These are phyloP conservation scores for Talaromyces sp. DNA, from an alignment of 2,329 filamentous ascomycete genomes.

Conservation along the genomic window DNA sequence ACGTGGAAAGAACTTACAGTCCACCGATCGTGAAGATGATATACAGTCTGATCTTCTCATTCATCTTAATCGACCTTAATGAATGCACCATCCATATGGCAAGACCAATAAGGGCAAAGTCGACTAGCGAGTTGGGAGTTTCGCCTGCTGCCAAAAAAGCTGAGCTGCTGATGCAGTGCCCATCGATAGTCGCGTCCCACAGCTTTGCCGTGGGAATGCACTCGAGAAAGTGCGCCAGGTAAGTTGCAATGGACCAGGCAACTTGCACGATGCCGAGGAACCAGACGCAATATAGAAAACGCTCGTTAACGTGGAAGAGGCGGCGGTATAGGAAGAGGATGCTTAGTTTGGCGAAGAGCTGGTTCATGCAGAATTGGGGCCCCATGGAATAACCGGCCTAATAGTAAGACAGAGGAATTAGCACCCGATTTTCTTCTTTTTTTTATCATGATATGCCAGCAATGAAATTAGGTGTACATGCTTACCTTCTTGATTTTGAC, in stretches of 20 bases:
- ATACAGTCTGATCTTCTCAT: conserved; percentile 5
- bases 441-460: background rate
- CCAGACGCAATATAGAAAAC: conserved; percentile 10
- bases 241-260: conserved; percentile 12
- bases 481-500: conserved; percentile 14
- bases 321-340: conserved; percentile 13
- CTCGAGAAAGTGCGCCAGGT: conserved; percentile 12
- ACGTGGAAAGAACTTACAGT: background rate
- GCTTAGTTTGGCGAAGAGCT: conserved; percentile 15
- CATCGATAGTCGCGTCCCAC: background rate
- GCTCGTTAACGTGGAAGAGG: conserved; percentile 10
- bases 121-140: conserved; percentile 12
- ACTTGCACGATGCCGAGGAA: conserved; percentile 5
- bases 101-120: conserved; percentile 11
- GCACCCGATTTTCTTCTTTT: background rate
- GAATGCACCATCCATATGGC: conserved; percentile 15
- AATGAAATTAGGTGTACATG: background rate
- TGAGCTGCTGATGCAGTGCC: conserved; percentile 11
- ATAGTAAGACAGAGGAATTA: background rate
- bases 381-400: conserved; percentile 13
- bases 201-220: conserved; percentile 11
- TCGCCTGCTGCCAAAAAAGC: conserved; percentile 9
- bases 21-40: conserved; percentile 14
- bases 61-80: conserved; percentile 4
- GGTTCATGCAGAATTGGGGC: conserved; percentile 15